Base-by-base conservation (phyloP, 148 eudicot genomes). In the Dysphania ambrosioides region DNA sequence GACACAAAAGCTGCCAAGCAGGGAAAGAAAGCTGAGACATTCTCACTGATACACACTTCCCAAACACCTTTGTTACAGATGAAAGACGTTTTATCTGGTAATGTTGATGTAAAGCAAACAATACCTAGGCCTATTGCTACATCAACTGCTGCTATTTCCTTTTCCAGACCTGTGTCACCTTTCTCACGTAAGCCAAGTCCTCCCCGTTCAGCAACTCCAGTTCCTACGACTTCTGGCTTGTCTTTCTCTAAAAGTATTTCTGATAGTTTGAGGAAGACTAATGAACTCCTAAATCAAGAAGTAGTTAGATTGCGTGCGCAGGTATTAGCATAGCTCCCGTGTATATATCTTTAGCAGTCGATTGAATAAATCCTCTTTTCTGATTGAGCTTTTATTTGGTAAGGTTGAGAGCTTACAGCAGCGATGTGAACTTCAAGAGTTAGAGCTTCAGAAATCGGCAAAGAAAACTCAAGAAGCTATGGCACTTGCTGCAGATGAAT, bases 171-270 rank as follows among this genome's bases (percentile, higher is more conserved):
- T 6, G 93, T 94, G 44, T 94, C 98, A 57, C 98, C 98, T 51
- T 88, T 94, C 82, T 94, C 98, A 26, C 86, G 97, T 79, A 91
- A 83, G 79, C 72, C 97, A 18, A 94, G 98, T 74, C 98, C 98
- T 40, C 98, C 98, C 11, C 91, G 97, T 66, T 94, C 98, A 57
- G 97, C 90, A 32, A 94, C 98, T 29, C 98, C 98, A 55, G 85
- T 94, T 69, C 97, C 98, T 9, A 91, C 97, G 8, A 90, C 92
- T 31, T 72, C 89, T 36, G 98, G 98, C 55, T 89, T 91, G 73
- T 91, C 96, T 51, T 91, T 91, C 75, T 90, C 97, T 70, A 91
- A 88, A 71, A 88, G 84, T 70, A 73, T 88, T 71, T 74, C 87
- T 75, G 98, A 92, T 77, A 89, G 98, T 84, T 79, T 91, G 80